Base-by-base conservation (phyloP, 768 basidiomycete species). In the Termitomyces sp. region DNA sequence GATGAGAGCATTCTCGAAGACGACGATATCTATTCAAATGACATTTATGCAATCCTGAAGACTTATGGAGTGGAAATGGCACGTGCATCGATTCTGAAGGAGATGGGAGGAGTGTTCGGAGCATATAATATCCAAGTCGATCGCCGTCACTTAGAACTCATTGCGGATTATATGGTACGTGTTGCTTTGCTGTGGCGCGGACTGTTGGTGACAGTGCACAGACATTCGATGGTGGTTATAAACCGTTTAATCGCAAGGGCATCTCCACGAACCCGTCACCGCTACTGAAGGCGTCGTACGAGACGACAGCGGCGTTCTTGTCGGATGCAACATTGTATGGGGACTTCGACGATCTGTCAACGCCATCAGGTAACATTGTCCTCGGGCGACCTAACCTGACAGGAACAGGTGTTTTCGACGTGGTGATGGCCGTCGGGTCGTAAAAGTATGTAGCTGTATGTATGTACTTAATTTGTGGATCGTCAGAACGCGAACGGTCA, bases 41-140 rank as follows among this genome's bases (percentile, higher is more conserved):
- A 98, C 66, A 91, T 99, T 58, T 92, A 92, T 66, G 88, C 95
- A 16, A 86, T 94, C 52, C 76, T 98, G 41, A 84, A 84, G 65
- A 90, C 94, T 0, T 98, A 98, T 69, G 97, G 97, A 36, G 95
- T 99, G 12, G 97, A 99, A 74, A 94, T 95, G 77, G 97, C 95
- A 28, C 86, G 97, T 24, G 83, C 87, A 13, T 85, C 90, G 8
- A 96, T 99, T 68, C 80, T 99, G 63, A 83, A 82, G 52, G 97
- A 99, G 73, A 90, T 99, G 74, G 82, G 88, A 50, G 86, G 85
- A 20, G 93, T 99, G 44, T 99, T 99, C 72, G 87, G 84, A 6
- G 93, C 88, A 3, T 99, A 99, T 77, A 95, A 87, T 67, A 99
- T 99, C 65, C 90, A 91, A 58, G 96, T 99, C 57, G 88, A 98